Percentiles rank a stretch among this genome's conserved stretches.
Evolutionary conservation across 495 filamentous ascomycete species (phyloP).

Genomic region (Aspergillus nanangensis): DNA sequence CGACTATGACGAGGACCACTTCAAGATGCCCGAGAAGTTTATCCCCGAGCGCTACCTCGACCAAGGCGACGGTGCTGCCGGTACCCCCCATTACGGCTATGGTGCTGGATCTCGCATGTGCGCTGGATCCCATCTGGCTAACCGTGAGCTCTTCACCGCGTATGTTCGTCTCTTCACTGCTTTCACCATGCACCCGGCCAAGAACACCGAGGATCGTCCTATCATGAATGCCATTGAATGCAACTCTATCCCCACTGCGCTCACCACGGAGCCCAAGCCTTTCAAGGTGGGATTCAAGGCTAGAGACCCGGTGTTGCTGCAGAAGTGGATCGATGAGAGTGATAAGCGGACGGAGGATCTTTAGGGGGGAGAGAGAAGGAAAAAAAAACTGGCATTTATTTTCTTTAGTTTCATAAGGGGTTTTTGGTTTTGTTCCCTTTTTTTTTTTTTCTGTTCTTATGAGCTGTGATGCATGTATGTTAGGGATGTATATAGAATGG

Average conservation of each 20-base stretch:
- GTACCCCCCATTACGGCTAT: slow-evolving; percentile 67
- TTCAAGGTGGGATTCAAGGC: slow-evolving; percentile 55
- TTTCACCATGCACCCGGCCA: slow-evolving; percentile 49
- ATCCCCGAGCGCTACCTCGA: slow-evolving; percentile 63
- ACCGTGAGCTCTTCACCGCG: slow-evolving; percentile 63
- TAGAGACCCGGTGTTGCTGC: slow-evolving; percentile 39
- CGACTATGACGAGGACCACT: slow-evolving; percentile 64
- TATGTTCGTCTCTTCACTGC: slow-evolving; percentile 65
- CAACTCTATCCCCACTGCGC: slow-evolving; percentile 57
- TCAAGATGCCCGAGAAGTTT: slow-evolving; percentile 55
- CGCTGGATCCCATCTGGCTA: slow-evolving; percentile 64
- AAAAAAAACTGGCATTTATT: no score
- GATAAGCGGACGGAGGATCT: slow-evolving; percentile 56
- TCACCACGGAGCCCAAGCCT: slow-evolving; percentile 68
- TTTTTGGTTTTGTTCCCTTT: background rate
- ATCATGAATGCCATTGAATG: slow-evolving; percentile 59
- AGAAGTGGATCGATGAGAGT: slow-evolving; percentile 51
- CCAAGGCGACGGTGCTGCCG: slow-evolving; percentile 45
- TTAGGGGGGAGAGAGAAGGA: no score
- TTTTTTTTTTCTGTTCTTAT: background rate
- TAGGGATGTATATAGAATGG: background rate
- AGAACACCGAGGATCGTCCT: slow-evolving; percentile 40
- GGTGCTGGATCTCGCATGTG: slow-evolving; percentile 70
- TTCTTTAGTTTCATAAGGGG: background rate
- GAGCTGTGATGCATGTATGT: background rate